Evolutionary conservation across 2,329 filamentous ascomycete genomes (phyloP), one percentile per base, ranked within the genome.

Genomic region (Thielaviopsis euricoi): DNA sequence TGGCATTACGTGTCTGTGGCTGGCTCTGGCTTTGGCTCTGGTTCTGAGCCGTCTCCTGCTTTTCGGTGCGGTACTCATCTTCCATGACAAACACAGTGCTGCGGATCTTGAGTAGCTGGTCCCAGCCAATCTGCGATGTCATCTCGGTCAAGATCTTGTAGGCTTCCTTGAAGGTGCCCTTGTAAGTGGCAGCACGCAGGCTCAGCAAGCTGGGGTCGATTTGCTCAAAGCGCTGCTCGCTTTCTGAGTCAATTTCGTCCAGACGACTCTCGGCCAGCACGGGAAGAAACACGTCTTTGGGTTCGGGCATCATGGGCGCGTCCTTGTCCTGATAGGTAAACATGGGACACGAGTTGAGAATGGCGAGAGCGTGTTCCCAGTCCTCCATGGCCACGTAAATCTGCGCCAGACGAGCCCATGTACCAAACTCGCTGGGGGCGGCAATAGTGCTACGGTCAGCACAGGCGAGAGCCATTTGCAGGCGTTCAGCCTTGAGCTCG

Each of bases 71-170:
- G 68, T 98, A 98, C 70, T 98, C 93, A 67, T 98, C 93, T 69
- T 98, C 93, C 93, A 98, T 98, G 53, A 98, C 93, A 65, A 98
- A 98, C 1, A 98, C 93, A 62, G 91, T 90, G 73, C 91, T 97
- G 64, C 93, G 81, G 66, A 94, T 95, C 70, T 89, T 94, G 55
- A 98, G 75, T 22, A 98, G 77, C 67, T 96, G 89, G 65, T 98
- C 93, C 93, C 93, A 98, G 46, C 93, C 93, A 65, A 98, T 96
- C 71, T 93, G 91, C 61, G 89, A 85, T 0, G 91, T 95, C 75
- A 98, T 91, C 68, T 96, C 91, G 0, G 93, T 97, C 61, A 98
- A 76, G 37, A 98, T 85, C 62, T 84, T 84, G 72, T 98, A 98
- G 1, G 93, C 93, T 67, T 95, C 88, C 66, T 93, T 82, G 68